Evolutionary conservation across 345 rosid genomes (phyloP), one percentile per base, ranked within the genome.

Genomic region (Odontarrhena argentea): DNA sequence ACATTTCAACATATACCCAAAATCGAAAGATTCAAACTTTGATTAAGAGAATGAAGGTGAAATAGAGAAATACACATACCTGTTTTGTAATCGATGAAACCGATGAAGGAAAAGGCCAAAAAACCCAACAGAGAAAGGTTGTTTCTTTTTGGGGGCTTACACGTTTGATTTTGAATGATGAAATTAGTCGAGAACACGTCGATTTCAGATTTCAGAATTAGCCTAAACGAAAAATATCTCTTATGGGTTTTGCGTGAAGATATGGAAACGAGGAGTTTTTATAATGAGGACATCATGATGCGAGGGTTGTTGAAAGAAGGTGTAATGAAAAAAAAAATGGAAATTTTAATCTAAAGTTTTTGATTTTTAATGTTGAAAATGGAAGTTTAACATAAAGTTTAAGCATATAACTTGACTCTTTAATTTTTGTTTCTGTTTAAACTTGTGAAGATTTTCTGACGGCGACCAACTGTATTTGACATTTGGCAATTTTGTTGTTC

Each of bases 21-120:
- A 36, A 22, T 60, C 28, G n/a, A 48, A 61, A 34, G 44, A 22
- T 14, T 15, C 24, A 41, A 36, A 38, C 6, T 22, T 7, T 9
- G 46, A 12, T 63, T 63, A 22, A 12, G 36, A 58, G 37, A 40
- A 68, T 40, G 50, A 4, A 32, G 36, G 18, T 18, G 8, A 32
- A 18, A 30, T 15, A 43, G 6, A 61, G 47, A 69, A 13, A 63
- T 63, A 28, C 32, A 32, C 7, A 6, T 11, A 73, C 71, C 77
- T 73, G 50, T 66, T 14, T 11, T 60, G 1, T 13, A 41, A 37
- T 25, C 77, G 77, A 67, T 3, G 73, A 74, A 74, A 67, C 73
- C 77, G 60, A 74, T 22, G 73, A 53, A 32, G 32, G 36, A 22
- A 64, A 12, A n/a, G 46, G 9, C 12, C 7, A 32, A 46, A 36